Conservation (phyloP, 1,139 yeast species). For the Yarrowia galli region DNA sequence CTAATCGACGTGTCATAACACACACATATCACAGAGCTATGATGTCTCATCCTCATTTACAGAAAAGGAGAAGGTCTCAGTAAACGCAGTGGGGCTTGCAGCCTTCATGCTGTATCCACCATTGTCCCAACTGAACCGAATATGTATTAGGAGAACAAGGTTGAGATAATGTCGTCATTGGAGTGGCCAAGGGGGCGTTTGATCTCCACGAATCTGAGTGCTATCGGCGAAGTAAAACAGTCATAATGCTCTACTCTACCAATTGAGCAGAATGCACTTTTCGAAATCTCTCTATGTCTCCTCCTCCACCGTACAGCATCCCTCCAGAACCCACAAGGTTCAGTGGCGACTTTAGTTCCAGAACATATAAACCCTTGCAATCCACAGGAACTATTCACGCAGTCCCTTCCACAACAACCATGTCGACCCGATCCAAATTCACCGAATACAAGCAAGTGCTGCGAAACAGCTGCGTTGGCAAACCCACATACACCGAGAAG, state of each 20-base stretch:
- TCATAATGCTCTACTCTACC: too few species aligned
- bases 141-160: background rate
- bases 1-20: too few species aligned
- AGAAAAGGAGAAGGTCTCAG: background rate
- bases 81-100: background rate
- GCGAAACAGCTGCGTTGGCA: conserved; percentile 37
- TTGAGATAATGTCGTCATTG: conserved; percentile 21
- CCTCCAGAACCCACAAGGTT: conserved; percentile 5
- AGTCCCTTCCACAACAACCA: conserved; percentile 1
- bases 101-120: background rate
- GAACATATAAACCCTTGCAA: conserved; percentile 6
- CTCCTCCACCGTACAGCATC: background rate
- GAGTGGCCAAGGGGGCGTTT: background rate
- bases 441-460: conserved; percentile 30
- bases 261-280: background rate
- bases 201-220: background rate
- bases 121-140: background rate
- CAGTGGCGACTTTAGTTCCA: conserved; percentile 23
- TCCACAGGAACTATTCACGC: background rate
- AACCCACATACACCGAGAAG: conserved; percentile 50
- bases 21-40: background rate
- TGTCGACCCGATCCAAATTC: conserved; percentile 21
- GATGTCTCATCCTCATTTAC: background rate
- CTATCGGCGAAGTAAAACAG: too few species aligned
- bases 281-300: background rate